Evolutionary conservation across 2,329 filamentous ascomycete genomes (phyloP).

Genomic region (Colletotrichum sp.): DNA sequence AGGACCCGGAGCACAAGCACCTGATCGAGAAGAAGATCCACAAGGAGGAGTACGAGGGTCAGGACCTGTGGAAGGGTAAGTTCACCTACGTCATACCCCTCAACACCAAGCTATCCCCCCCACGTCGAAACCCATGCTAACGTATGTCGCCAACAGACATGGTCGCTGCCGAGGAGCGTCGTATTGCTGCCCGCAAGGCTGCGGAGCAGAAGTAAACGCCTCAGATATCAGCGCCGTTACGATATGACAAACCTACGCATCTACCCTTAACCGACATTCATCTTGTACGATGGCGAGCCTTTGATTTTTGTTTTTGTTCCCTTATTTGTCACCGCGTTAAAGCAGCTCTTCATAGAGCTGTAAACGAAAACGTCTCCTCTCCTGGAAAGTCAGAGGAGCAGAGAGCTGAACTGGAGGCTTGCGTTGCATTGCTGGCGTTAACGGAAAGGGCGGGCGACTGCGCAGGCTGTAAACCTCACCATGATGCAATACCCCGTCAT

Average conservation of each 20-base stretch:
- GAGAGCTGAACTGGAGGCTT: background rate
- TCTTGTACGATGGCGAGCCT: constrained; percentile 6
- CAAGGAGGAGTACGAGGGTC: constrained; percentile 84
- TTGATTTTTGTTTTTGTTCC: background rate
- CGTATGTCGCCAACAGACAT: constrained; percentile 66
- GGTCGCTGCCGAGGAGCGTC: constrained; percentile 79
- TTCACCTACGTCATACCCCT: background rate
- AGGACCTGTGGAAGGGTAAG: constrained; percentile 91
- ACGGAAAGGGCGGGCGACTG: background rate
- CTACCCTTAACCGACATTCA: background rate
- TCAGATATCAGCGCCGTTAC: background rate
- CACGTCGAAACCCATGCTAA: background rate
- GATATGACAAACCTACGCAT: background rate
- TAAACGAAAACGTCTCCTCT: background rate
- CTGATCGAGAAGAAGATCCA: constrained; percentile 87
- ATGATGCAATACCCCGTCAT: background rate
- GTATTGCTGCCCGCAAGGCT: constrained; percentile 46
- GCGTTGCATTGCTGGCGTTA: constrained; percentile 8
- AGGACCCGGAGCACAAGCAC: constrained; percentile 83
- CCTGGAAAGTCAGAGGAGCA: background rate
- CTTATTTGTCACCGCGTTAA: background rate
- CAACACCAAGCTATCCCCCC: background rate
- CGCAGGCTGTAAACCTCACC: background rate
- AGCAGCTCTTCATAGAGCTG: background rate
- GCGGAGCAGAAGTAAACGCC: constrained; percentile 16